Percentiles rank a stretch among this genome's conserved stretches.
Conservation (phyloP, 257 asterid genomes). For the Cinchona pubescens region DNA sequence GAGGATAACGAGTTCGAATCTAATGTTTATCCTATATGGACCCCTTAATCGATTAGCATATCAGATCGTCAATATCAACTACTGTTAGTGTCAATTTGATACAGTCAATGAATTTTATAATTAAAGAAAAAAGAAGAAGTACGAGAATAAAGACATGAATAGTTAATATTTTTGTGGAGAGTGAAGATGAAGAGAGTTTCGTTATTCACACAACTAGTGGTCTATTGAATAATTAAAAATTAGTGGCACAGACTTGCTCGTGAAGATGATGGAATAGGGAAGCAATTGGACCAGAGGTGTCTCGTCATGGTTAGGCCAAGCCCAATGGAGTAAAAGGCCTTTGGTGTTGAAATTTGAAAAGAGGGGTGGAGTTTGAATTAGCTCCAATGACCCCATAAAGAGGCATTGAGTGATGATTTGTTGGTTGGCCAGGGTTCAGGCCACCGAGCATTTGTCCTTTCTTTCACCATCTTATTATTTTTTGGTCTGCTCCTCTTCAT, state of each 20-base stretch:
- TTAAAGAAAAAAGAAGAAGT: not conserved
- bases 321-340: not conserved
- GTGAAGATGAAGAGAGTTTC: too few relatives aligned
- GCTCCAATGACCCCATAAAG: slow-evolving; percentile 12
- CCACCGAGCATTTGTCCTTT: slow-evolving; percentile 11
- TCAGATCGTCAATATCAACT: not conserved
- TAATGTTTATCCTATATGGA: not conserved
- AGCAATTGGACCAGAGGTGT: slow-evolving; percentile 17
- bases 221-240: too few relatives aligned
- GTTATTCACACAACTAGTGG: too few relatives aligned
- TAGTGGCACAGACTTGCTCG: too few relatives aligned
- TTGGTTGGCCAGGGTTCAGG: slow-evolving; percentile 18
- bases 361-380: not conserved
- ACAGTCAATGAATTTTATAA: too few relatives aligned
- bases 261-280: not conserved
- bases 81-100: too few relatives aligned
- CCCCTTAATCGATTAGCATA: not conserved
- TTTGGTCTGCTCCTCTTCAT: not conserved
- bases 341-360: slow-evolving; percentile 5
- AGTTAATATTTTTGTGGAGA: not conserved
- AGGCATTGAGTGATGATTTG: slow-evolving; percentile 1
- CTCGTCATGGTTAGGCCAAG: slow-evolving; percentile 12
- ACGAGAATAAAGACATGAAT: not conserved
- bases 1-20: not conserved
- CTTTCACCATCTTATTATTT: not conserved